A percentile compares a stretch with the other conserved stretches of the same genome.
phyloP scores from a whole-genome alignment of 1,284 basidiomycete species.

The Butyriboletus appendiculatus region DNA sequence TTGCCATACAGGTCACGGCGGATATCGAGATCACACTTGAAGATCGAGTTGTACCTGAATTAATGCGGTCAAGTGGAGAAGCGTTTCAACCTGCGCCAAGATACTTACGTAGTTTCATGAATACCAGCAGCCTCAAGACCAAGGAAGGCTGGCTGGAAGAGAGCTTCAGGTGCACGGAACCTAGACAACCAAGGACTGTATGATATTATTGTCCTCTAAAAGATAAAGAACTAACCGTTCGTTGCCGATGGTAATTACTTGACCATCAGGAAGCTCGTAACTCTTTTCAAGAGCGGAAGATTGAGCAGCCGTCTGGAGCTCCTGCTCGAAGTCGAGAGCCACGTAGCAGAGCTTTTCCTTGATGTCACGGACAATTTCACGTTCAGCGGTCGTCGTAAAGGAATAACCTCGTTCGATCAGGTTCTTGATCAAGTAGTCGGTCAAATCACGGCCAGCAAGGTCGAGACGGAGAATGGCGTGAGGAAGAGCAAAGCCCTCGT shows the following conservation, averaged over 20 bases:
- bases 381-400: constrained; percentile 93
- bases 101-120: constrained; percentile 86
- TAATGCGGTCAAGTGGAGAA: constrained; percentile 9
- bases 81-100: background rate
- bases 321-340: constrained; percentile 96
- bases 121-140: constrained; percentile 94
- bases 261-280: constrained; percentile 96
- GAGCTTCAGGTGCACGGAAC: constrained; percentile 95
- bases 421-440: constrained; percentile 92
- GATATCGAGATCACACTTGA: constrained; percentile 80
- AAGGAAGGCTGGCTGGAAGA: constrained; percentile 95
- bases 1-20: constrained; percentile 92
- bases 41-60: constrained; percentile 83
- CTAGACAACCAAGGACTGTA: constrained; percentile 37
- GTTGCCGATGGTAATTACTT: constrained; percentile 96
- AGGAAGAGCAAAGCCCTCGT: constrained; percentile 90
- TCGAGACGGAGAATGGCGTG: constrained; percentile 96
- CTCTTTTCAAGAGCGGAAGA: constrained; percentile 93
- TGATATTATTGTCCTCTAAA: background rate
- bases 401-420: constrained; percentile 93
- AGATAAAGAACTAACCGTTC: constrained; percentile 62
- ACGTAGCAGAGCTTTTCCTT: constrained; percentile 99
- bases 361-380: constrained; percentile 97
- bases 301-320: constrained; percentile 91
- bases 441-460: constrained; percentile 94